These are phyloP conservation scores for Lichenothelia convexa DNA, from an alignment of 495 filamentous ascomycete genomes.

Conservation along the genomic window DNA sequence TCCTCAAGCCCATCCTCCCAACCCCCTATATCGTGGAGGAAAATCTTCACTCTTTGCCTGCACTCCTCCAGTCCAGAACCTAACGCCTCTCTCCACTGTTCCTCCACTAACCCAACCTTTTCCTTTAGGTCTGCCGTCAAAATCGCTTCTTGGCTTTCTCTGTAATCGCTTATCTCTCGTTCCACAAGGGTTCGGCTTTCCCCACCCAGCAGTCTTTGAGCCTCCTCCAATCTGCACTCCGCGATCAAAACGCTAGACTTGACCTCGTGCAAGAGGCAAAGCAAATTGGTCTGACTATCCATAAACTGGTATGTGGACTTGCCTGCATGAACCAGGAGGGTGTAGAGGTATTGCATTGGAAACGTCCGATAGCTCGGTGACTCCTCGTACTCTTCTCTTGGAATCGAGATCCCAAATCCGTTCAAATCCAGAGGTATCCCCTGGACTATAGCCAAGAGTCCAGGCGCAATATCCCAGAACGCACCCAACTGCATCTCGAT, in stretches of 20 bases:
- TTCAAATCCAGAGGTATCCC: constrained; percentile 39
- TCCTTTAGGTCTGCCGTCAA: constrained; percentile 82
- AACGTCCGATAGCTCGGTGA: constrained; percentile 61
- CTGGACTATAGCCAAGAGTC: constrained; percentile 54
- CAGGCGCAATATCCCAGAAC: constrained; percentile 95
- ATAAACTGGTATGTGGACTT: constrained; percentile 92
- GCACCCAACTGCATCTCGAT: constrained; percentile 80
- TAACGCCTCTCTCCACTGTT: constrained; percentile 60
- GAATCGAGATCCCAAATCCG: constrained; percentile 39
- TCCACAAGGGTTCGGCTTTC: constrained; percentile 30
- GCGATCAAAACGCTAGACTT: constrained; percentile 57
- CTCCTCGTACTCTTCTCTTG: constrained; percentile 59
- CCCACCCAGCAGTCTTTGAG: constrained; percentile 39
- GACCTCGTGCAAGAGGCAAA: constrained; percentile 89
- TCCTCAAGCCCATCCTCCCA: constrained; percentile 25
- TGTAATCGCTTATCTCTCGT: constrained; percentile 38
- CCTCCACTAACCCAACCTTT: constrained; percentile 74
- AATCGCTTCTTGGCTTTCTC: constrained; percentile 41
- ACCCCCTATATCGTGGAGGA: constrained; percentile 16
- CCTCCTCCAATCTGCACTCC: constrained; percentile 32
- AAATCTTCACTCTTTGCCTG: constrained; percentile 28
- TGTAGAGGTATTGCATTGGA: constrained; percentile 78
- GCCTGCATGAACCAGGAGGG: constrained; percentile 65
- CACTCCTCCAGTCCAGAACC: constrained; percentile 37
- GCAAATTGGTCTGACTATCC: constrained; percentile 77